Evolutionary conservation across 2,329 filamentous ascomycete species (phyloP).

Genomic region (Neofusicoccum laricinum): DNA sequence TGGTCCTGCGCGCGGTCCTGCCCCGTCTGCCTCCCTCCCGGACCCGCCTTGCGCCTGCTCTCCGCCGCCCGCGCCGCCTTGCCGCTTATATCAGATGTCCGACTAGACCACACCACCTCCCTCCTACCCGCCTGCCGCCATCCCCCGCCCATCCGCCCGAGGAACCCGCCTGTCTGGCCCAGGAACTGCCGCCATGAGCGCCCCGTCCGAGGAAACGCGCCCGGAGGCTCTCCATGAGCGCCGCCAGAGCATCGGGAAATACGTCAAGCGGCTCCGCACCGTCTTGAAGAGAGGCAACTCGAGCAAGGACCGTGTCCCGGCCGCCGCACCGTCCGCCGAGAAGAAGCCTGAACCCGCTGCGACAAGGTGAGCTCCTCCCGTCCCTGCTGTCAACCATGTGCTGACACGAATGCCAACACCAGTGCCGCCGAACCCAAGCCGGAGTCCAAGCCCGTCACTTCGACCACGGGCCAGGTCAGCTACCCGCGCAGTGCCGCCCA

Average conservation of each 20-base stretch:
- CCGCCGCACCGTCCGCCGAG: not conserved
- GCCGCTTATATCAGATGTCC: not conserved
- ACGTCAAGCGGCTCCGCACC: slow-evolving; percentile 39
- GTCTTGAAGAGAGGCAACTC: slow-evolving; percentile 36
- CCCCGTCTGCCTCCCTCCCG: not conserved
- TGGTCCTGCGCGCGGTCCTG: not conserved
- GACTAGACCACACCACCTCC: not conserved
- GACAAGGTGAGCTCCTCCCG: slow-evolving; percentile 14
- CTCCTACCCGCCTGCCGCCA: not conserved
- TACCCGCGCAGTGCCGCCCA: slow-evolving; percentile 29
- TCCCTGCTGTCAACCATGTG: not conserved
- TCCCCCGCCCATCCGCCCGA: not conserved
- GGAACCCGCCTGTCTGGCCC: not conserved
- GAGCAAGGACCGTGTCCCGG: slow-evolving; percentile 14
- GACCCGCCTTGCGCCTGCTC: not conserved
- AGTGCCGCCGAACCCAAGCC: slow-evolving; percentile 9
- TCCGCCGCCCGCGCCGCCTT: not conserved
- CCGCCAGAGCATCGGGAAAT: slow-evolving; percentile 35
- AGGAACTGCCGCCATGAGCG: slow-evolving; percentile 4
- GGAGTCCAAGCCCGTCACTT: slow-evolving; percentile 17
- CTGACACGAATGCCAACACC: not conserved
- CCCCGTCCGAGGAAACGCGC: slow-evolving; percentile 1
- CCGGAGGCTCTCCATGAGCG: slow-evolving; percentile 22
- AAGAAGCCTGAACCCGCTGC: slow-evolving; percentile 4
- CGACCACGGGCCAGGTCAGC: slow-evolving; percentile 11